Conservation (phyloP, 441 rosid genomes). For the Bruguiera hainesii region DNA sequence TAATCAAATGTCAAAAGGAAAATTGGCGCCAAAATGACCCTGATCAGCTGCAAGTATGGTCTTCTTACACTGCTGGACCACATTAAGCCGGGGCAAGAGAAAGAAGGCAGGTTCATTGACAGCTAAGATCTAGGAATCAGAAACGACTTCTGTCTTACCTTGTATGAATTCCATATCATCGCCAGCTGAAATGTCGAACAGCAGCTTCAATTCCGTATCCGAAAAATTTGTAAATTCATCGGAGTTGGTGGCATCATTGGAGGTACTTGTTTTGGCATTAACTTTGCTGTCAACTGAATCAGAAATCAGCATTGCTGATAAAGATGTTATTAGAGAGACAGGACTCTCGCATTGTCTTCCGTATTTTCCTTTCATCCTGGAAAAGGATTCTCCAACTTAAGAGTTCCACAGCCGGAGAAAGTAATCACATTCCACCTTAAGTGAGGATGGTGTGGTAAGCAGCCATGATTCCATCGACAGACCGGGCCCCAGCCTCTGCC, state of each 20-base stretch:
- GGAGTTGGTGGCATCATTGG: constrained; percentile 18
- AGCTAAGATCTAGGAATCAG: constrained; percentile 18
- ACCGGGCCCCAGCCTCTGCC: constrained; percentile 42
- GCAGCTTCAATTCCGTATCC: constrained; percentile 27
- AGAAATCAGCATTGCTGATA: constrained; percentile 10
- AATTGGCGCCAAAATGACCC: background rate
- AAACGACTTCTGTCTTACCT: constrained; percentile 16
- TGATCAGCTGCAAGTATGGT: constrained; percentile 6
- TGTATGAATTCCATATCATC: constrained; percentile 29
- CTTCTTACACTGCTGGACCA: background rate
- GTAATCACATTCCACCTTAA: constrained; percentile 25
- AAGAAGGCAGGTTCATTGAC: constrained; percentile 12
- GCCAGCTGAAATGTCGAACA: constrained; percentile 31
- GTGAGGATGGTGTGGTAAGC: constrained; percentile 11
- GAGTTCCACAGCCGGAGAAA: constrained; percentile 42
- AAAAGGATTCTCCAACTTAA: constrained; percentile 39
- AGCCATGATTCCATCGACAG: constrained; percentile 29
- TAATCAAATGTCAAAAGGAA: background rate
- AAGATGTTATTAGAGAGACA: constrained; percentile 10
- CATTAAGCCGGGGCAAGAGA: background rate
- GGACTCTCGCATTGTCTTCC: constrained; percentile 18
- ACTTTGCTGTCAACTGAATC: constrained; percentile 7
- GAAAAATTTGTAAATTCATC: constrained; percentile 26
- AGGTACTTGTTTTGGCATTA: background rate
- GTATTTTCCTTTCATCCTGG: constrained; percentile 12